These are phyloP conservation scores for Apiospora marii DNA, from an alignment of 2,329 filamentous ascomycete species.

Conservation along the genomic window DNA sequence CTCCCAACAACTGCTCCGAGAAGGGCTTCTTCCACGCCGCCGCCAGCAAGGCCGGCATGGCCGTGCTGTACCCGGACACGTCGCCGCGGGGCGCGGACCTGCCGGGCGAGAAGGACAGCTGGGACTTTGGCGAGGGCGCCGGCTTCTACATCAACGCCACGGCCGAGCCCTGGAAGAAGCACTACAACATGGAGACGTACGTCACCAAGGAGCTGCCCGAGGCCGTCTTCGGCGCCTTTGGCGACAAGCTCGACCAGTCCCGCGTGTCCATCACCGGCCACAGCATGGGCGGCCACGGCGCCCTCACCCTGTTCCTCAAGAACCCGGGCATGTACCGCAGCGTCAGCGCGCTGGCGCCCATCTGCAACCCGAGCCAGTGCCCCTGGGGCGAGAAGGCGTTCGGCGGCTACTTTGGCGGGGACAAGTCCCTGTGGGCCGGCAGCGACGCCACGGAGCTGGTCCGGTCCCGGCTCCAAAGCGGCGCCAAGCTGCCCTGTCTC, in stretches of 20 bases:
- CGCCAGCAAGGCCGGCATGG: conserved; percentile 82
- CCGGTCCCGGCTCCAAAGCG: conserved; percentile 63
- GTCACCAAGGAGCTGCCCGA: conserved; percentile 86
- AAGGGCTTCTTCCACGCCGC: conserved; percentile 91
- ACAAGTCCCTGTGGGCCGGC: conserved; percentile 80
- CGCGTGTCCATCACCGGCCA: conserved; percentile 90
- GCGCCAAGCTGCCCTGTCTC: conserved; percentile 73
- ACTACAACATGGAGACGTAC: conserved; percentile 97
- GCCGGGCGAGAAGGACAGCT: conserved; percentile 84
- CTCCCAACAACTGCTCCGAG: conserved; percentile 83
- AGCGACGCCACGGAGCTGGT: conserved; percentile 94
- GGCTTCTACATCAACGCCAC: conserved; percentile 95
- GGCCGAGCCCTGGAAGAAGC: conserved; percentile 72
- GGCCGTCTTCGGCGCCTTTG: conserved; percentile 76
- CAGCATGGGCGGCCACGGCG: conserved; percentile 97
- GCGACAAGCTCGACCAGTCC: conserved; percentile 69
- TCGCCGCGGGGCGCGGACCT: conserved; percentile 85
- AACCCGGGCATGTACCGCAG: conserved; percentile 90
- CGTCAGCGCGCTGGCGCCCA: conserved; percentile 90
- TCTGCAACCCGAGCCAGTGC: conserved; percentile 83
- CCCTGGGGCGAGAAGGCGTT: conserved; percentile 98
- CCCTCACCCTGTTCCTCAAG: conserved; percentile 89
- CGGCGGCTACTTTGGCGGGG: conserved; percentile 83
- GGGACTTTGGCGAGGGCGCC: conserved; percentile 91
- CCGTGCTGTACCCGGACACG: conserved; percentile 95